Evolutionary conservation across 345 rosid genomes (phyloP).

Genomic region (Euphorbia pulcherrima): DNA sequence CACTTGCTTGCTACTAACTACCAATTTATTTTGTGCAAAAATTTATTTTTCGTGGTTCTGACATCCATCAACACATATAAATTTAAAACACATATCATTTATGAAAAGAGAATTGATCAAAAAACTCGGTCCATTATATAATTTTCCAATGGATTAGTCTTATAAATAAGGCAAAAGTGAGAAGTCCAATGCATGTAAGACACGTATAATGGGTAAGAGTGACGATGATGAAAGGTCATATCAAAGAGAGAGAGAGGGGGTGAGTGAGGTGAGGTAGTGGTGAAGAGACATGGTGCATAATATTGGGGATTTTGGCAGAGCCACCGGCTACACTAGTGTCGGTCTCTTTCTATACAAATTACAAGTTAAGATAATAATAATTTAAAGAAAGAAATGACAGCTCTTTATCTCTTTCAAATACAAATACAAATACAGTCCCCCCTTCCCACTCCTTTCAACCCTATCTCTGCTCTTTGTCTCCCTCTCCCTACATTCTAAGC

Average conservation of each 20-base stretch:
- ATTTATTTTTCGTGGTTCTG: too few species aligned
- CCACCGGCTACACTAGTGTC: conserved; percentile 47
- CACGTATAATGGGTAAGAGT: conserved; percentile 22
- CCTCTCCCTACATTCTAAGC: conserved; percentile 41
- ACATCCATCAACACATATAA: too few species aligned
- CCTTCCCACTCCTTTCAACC: conserved; percentile 18
- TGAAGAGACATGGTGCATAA: conserved; percentile 39
- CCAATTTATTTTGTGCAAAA: too few species aligned
- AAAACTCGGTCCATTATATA: too few species aligned
- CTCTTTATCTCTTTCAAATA: conserved; percentile 14
- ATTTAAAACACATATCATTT: too few species aligned
- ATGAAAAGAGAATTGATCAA: too few species aligned
- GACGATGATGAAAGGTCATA: conserved; percentile 46
- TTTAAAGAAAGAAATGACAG: conserved; percentile 45
- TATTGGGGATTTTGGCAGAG: conserved; percentile 45
- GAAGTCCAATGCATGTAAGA: conserved; percentile 30
- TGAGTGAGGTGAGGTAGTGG: background rate
- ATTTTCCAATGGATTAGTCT: too few species aligned
- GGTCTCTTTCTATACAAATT: conserved; percentile 40
- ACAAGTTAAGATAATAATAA: background rate
- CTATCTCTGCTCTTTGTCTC: conserved; percentile 31
- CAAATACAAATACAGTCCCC: conserved; percentile 16
- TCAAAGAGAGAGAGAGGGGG: too few species aligned
- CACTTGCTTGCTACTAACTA: too few species aligned
- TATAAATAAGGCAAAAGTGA: background rate